These are phyloP conservation scores for Beauveria medogensis DNA, from an alignment of 2,329 filamentous ascomycete genomes.

Conservation along the genomic window DNA sequence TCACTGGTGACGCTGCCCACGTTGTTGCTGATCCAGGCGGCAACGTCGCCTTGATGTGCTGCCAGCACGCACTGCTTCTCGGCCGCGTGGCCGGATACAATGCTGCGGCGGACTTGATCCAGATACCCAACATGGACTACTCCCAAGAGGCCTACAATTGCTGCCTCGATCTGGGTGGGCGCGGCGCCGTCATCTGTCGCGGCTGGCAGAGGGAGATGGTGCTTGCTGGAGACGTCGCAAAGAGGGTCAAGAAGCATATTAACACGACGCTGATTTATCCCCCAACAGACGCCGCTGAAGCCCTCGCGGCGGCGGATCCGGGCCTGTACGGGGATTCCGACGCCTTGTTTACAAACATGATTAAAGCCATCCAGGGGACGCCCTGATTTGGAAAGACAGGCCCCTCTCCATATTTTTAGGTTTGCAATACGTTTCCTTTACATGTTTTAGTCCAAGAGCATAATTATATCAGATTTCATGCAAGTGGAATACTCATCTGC, in stretches of 20 bases:
- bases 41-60: constrained; percentile 28
- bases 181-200: constrained; percentile 20
- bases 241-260: constrained; percentile 25
- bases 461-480: neutral
- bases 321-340: constrained; percentile 1
- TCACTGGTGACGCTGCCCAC: constrained; percentile 26
- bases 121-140: constrained; percentile 18
- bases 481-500: no score
- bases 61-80: constrained; percentile 29
- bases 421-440: no score
- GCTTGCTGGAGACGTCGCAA: constrained; percentile 21
- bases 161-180: constrained; percentile 29
- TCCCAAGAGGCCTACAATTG: constrained; percentile 23
- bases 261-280: constrained; percentile 28
- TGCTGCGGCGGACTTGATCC: constrained; percentile 26
- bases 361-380: neutral
- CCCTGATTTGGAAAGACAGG: neutral
- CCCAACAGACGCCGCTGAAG: constrained; percentile 18
- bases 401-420: neutral
- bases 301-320: constrained; percentile 19
- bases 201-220: constrained; percentile 26
- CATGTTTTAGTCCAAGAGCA: neutral
- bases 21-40: constrained; percentile 18
- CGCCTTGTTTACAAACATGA: constrained; percentile 5
- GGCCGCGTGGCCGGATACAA: constrained; percentile 28